These are phyloP conservation scores for Aspergillus egyptiacus DNA, from an alignment of 495 filamentous ascomycete genomes.

Conservation along the genomic window DNA sequence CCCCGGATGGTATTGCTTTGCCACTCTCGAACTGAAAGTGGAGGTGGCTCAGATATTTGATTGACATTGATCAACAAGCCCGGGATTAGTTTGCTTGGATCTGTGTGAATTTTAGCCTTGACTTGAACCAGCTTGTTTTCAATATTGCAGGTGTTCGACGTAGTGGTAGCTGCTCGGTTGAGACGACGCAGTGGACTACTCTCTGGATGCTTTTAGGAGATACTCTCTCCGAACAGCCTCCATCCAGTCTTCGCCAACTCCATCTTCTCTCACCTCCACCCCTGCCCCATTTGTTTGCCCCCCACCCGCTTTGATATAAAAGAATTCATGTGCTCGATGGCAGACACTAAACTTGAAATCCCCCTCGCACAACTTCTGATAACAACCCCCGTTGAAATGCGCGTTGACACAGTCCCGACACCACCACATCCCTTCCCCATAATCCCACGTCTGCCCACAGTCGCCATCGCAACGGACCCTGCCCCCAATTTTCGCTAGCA, in stretches of 20 bases:
- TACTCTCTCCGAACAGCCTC: not conserved
- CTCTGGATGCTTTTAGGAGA: not conserved
- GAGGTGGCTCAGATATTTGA: too few relatives aligned
- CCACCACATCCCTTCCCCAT: not conserved
- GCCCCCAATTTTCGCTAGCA: not conserved
- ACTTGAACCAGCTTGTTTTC: too few relatives aligned
- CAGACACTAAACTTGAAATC: not conserved
- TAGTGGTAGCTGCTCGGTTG: too few relatives aligned
- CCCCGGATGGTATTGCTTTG: too few relatives aligned
- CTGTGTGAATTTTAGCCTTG: too few relatives aligned
- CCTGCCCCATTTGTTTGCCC: not conserved
- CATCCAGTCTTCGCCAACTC: not conserved
- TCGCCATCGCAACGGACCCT: constrained; percentile 1
- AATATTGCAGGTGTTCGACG: too few relatives aligned
- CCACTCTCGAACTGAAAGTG: too few relatives aligned
- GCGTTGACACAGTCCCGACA: not conserved
- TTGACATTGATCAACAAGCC: too few relatives aligned
- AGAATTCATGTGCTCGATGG: constrained; percentile 1
- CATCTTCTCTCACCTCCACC: not conserved
- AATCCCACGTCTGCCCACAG: constrained; percentile 3
- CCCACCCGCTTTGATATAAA: not conserved
- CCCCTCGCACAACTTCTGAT: constrained; percentile 3
- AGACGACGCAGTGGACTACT: too few relatives aligned
- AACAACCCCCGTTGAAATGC: not conserved
- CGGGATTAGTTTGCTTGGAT: not conserved